Evolutionary conservation across 164 flowering plant genomes (phyloP).

Genomic region (Umbellularia californica): DNA sequence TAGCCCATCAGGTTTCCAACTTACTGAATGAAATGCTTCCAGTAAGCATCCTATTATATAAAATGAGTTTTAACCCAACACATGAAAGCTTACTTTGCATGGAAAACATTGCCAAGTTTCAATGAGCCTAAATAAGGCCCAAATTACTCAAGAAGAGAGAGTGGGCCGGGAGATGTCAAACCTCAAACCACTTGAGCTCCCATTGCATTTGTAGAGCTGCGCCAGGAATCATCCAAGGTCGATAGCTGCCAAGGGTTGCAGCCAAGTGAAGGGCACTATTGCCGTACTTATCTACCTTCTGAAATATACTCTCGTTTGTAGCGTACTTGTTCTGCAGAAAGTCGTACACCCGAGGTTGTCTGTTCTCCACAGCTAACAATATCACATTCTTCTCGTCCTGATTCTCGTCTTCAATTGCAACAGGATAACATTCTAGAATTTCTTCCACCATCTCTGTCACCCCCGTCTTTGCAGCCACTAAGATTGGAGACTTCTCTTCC

Average conservation of each 20-base stretch:
- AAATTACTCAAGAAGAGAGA: background rate
- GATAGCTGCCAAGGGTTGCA: constrained; percentile 20
- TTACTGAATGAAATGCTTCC: no score
- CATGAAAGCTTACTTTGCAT: no score
- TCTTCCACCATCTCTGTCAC: constrained; percentile 35
- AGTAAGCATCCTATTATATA: no score
- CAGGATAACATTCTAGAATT: constrained; percentile 27
- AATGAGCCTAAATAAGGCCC: no score
- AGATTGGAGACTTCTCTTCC: constrained; percentile 26
- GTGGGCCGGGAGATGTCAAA: background rate
- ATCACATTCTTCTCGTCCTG: constrained; percentile 29
- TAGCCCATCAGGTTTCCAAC: no score
- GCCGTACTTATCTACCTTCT: constrained; percentile 28
- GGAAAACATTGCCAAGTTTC: no score
- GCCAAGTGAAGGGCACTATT: constrained; percentile 45
- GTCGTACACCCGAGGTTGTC: constrained; percentile 37
- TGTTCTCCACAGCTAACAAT: constrained; percentile 37
- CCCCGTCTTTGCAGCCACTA: constrained; percentile 43
- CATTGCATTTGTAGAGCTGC: constrained; percentile 49
- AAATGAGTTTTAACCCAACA: no score
- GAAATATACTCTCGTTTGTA: constrained; percentile 25
- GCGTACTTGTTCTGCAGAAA: constrained; percentile 13
- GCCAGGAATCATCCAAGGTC: constrained; percentile 47
- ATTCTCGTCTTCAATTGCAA: constrained; percentile 34
- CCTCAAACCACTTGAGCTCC: constrained; percentile 53